These are phyloP conservation scores for Artemisia annua DNA, from an alignment of 129 eudicot genomes.

Conservation along the genomic window DNA sequence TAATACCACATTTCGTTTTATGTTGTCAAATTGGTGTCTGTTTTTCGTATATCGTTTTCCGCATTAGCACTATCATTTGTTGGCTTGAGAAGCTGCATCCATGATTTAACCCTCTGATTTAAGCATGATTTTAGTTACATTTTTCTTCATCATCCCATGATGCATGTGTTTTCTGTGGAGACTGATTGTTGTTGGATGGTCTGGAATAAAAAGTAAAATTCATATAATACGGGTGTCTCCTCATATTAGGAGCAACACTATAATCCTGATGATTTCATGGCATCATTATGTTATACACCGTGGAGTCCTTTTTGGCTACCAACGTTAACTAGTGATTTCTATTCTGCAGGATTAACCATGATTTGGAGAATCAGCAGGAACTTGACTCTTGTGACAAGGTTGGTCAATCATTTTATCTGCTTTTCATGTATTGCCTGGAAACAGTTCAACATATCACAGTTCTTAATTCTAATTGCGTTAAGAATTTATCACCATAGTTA, in stretches of 20 bases:
- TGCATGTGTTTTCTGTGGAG: not conserved
- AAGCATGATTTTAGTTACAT: not conserved
- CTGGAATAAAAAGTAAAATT: too few species aligned
- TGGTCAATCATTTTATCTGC: slow-evolving; percentile 25
- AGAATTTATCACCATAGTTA: too few species aligned
- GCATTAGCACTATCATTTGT: not conserved
- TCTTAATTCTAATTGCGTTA: not conserved
- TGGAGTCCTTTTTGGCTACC: slow-evolving; percentile 11
- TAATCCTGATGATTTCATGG: not conserved
- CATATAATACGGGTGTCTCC: slow-evolving; percentile 5
- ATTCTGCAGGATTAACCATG: slow-evolving; percentile 51
- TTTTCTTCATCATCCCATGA: slow-evolving; percentile 6
- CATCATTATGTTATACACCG: slow-evolving; percentile 14
- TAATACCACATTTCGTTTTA: not conserved
- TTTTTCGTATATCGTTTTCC: not conserved
- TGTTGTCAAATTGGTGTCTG: not conserved
- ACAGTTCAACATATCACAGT: not conserved
- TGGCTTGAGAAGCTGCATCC: not conserved
- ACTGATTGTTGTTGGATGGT: too few species aligned
- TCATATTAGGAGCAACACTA: slow-evolving; percentile 1
- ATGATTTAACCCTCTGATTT: not conserved
- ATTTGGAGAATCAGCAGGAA: slow-evolving; percentile 43
- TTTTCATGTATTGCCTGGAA: slow-evolving; percentile 8
- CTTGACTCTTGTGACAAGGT: slow-evolving; percentile 55
- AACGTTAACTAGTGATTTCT: slow-evolving; percentile 16